Conservation (phyloP, 139 green algal genomes). For the Chlamydomonas incerta region DNA sequence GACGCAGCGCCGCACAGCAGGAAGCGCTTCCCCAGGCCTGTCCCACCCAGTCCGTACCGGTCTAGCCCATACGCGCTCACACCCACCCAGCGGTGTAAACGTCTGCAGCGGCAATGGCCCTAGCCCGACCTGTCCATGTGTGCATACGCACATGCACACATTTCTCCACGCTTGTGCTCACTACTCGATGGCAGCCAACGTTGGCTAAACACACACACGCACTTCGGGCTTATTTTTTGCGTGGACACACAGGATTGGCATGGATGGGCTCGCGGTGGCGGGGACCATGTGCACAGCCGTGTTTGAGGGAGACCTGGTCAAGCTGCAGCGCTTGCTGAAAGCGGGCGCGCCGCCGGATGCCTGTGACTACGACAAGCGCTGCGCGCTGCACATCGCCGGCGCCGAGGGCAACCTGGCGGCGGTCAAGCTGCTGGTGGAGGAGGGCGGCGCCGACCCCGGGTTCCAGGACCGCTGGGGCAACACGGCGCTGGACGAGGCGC, state of each 20-base stretch:
- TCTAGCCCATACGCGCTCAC: too few relatives aligned
- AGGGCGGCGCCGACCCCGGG: constrained; percentile 38
- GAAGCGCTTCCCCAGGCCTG: too few relatives aligned
- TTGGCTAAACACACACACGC: too few relatives aligned
- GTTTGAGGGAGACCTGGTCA: constrained; percentile 35
- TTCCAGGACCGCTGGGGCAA: constrained; percentile 58
- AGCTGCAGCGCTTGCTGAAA: constrained; percentile 62
- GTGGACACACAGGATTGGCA: constrained; percentile 10
- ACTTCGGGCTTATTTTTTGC: too few relatives aligned
- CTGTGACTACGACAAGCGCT: constrained; percentile 74
- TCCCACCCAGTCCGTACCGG: too few relatives aligned
- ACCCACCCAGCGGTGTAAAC: too few relatives aligned
- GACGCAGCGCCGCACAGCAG: too few relatives aligned
- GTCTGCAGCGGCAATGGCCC: too few relatives aligned
- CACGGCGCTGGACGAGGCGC: constrained; percentile 62
- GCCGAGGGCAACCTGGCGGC: constrained; percentile 65
- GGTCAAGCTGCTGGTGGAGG: constrained; percentile 55
- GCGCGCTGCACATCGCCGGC: constrained; percentile 72
- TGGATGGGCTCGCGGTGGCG: constrained; percentile 15
- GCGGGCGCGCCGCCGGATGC: constrained; percentile 57
- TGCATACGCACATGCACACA: too few relatives aligned
- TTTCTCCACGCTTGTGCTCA: too few relatives aligned
- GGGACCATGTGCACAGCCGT: constrained; percentile 37
- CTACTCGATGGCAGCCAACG: too few relatives aligned
- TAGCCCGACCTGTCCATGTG: too few relatives aligned